Conservation (phyloP, 257 asterid genomes). For the Gynochthodes officinalis region DNA sequence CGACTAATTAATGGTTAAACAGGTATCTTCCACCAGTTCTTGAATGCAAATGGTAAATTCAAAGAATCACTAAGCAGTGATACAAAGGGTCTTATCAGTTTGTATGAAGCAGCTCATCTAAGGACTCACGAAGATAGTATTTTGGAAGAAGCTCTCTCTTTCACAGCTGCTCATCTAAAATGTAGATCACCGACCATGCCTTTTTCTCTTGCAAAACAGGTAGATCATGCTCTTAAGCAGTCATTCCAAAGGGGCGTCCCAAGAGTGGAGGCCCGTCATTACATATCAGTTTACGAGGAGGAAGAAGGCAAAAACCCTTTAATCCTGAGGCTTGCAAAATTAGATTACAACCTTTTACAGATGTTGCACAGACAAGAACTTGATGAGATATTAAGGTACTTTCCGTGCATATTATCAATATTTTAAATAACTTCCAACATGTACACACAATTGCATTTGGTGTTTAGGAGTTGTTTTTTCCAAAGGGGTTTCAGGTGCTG, state of each 20-base stretch:
- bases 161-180: constrained; percentile 20
- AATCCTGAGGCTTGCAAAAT: constrained; percentile 27
- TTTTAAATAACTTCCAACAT: no score
- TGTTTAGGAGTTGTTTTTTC: no score
- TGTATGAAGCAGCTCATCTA: constrained; percentile 39
- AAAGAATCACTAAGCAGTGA: background rate
- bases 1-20: no score
- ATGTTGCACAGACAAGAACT: constrained; percentile 28
- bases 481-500: no score
- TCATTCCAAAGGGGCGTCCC: background rate
- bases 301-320: constrained; percentile 12
- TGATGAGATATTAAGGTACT: constrained; percentile 17
- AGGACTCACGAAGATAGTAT: constrained; percentile 30
- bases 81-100: constrained; percentile 21
- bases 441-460: no score
- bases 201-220: constrained; percentile 9
- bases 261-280: constrained; percentile 27
- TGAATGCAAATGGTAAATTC: constrained; percentile 19
- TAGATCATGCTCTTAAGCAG: constrained; percentile 13
- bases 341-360: constrained; percentile 30
- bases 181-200: background rate
- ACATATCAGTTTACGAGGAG: constrained; percentile 22
- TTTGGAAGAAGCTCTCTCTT: constrained; percentile 31
- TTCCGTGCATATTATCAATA: no score
- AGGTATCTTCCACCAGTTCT: constrained; percentile 1